These are phyloP conservation scores for Myxozyma geophila DNA, from an alignment of 805 yeast genomes.

Conservation along the genomic window DNA sequence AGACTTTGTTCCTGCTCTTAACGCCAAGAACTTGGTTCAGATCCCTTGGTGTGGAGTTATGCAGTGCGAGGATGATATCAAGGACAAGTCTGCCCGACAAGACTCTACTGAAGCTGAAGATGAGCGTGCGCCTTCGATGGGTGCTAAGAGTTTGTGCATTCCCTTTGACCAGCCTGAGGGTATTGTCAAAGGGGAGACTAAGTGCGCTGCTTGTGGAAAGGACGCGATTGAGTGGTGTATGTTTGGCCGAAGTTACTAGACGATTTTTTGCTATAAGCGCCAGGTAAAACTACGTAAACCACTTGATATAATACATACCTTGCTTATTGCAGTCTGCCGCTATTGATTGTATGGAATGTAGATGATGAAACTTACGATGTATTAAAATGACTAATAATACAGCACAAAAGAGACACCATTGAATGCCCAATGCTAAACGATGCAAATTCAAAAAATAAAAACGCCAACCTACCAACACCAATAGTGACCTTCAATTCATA, in stretches of 20 bases:
- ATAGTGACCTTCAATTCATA: background rate
- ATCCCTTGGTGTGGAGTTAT: slow-evolving; percentile 97
- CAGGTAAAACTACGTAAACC: no score
- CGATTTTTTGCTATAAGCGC: background rate
- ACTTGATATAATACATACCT: no score
- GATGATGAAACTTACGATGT: no score
- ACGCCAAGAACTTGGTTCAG: slow-evolving; percentile 84
- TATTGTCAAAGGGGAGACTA: slow-evolving; percentile 68
- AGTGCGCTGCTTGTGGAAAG: slow-evolving; percentile 83
- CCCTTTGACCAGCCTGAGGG: slow-evolving; percentile 77
- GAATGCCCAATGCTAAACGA: background rate
- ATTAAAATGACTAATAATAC: background rate
- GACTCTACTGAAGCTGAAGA: slow-evolving; percentile 83
- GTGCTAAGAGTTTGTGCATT: slow-evolving; percentile 97
- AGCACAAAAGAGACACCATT: background rate
- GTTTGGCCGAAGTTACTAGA: slow-evolving; percentile 94
- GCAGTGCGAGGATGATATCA: slow-evolving; percentile 96
- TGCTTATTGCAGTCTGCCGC: no score
- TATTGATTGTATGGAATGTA: no score
- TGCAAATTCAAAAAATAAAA: background rate
- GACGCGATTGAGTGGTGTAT: slow-evolving; percentile 80
- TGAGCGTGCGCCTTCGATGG: slow-evolving; percentile 98
- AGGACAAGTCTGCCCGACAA: slow-evolving; percentile 79
- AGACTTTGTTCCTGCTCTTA: slow-evolving; percentile 90
- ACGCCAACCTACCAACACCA: background rate